A percentile compares a stretch with the other conserved stretches of the same genome.
phyloP scores from a whole-genome alignment of 805 yeast species.

The Metschnikowia lunata region DNA sequence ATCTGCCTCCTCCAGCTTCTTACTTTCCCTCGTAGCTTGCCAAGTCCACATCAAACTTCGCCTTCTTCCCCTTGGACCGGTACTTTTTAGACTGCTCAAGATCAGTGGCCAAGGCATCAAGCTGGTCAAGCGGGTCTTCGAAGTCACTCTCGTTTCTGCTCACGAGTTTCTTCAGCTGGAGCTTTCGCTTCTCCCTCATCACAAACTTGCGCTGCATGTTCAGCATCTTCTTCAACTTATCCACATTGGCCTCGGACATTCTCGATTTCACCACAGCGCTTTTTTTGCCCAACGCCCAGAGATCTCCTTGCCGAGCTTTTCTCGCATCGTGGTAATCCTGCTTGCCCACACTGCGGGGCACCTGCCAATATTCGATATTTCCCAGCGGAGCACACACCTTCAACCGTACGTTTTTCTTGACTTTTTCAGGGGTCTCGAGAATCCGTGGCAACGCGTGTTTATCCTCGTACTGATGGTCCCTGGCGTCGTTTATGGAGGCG shows the following conservation, averaged over 20 bases:
- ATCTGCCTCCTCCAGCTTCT: neutral
- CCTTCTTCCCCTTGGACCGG: slow-evolving; percentile 27
- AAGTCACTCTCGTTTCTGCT: slow-evolving; percentile 13
- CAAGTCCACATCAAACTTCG: slow-evolving; percentile 22
- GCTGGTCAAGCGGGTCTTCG: slow-evolving; percentile 16
- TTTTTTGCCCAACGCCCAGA: slow-evolving; percentile 62
- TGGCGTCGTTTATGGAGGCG: slow-evolving; percentile 35
- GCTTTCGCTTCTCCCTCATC: slow-evolving; percentile 17
- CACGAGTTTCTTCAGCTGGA: slow-evolving; percentile 15
- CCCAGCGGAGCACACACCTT: slow-evolving; percentile 80
- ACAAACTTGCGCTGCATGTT: slow-evolving; percentile 37
- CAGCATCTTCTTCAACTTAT: slow-evolving; percentile 32
- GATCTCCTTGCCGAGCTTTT: slow-evolving; percentile 77
- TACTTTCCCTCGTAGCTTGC: slow-evolving; percentile 15
- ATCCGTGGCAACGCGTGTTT: slow-evolving; percentile 63
- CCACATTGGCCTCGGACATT: slow-evolving; percentile 27
- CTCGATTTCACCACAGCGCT: slow-evolving; percentile 28
- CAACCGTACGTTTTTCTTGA: slow-evolving; percentile 77
- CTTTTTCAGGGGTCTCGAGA: slow-evolving; percentile 64
- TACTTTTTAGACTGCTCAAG: slow-evolving; percentile 33
- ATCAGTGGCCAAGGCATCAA: slow-evolving; percentile 20
- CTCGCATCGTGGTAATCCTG: slow-evolving; percentile 86
- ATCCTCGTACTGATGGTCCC: slow-evolving; percentile 24
- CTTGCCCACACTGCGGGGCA: slow-evolving; percentile 72
- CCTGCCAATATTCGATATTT: slow-evolving; percentile 77